Base-by-base conservation (phyloP, 1,284 basidiomycete species). In the Cryptococcus floricola region DNA sequence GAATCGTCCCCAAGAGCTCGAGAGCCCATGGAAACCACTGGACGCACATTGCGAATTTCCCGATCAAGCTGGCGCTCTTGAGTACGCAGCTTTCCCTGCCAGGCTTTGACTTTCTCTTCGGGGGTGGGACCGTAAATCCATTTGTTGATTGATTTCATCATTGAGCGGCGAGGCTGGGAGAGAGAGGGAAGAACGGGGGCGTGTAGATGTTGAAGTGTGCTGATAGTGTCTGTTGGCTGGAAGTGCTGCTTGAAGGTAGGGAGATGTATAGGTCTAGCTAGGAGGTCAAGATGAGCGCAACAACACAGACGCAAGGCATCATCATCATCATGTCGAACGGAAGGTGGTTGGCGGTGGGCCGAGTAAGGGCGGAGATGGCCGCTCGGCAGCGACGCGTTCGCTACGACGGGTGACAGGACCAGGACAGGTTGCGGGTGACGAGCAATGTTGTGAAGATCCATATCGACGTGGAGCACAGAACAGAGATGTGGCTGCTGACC, bases 71-170 rank as follows among this genome's bases (percentile, higher is more conserved):
- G 81, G 27, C 94, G 84, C 70, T 85, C 82, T 76, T 97, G 89
- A 53, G 83, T 75, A 48, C 89, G 85, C 58, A 97, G 79, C 75
- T 89, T 91, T 18, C 80, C 68, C 73, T 96, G 91, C 94, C 94
- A 97, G 77, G 83, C 81, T 50, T 87, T 83, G 13, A 96, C 87
- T 67, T 83, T 85, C 79, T 97, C 95, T 76, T 97, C 92, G 38
- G 94, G 87, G 0, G 91, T 89, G 18, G 92, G 94, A 3, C 94
- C 94, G 79, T 96, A 97, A 41, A 98, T 78, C 75, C 94, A 93
- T 47, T 68, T 56, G 62, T 67, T 76, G 61, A 77, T 59, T 47
- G 69, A 73, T 58, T 77, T 75, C 75, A 77, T 77, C 25, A 42
- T n/a, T 31, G 34, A 38, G 47, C 25, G 12, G 28, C 38, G 25